phyloP scores from a whole-genome alignment of 1,139 yeast genomes.

The Sugiyamaella neomexicana region DNA sequence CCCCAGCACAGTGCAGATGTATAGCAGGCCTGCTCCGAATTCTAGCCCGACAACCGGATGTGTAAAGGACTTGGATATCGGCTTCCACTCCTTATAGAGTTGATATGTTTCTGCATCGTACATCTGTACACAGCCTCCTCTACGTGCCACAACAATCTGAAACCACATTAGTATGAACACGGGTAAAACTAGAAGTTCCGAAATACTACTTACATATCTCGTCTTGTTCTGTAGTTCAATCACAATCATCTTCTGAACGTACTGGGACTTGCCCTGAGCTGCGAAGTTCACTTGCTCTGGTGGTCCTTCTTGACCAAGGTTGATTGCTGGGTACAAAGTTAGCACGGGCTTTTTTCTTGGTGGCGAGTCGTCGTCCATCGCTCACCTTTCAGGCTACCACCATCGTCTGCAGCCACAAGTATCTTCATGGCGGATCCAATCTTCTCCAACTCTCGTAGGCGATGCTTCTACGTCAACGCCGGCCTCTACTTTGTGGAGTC shows the following conservation, averaged over 20 bases:
- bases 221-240: conserved; percentile 23
- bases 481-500: no score
- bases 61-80: conserved; percentile 30
- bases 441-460: conserved; percentile 12
- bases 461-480: background rate
- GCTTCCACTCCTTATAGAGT: conserved; percentile 42
- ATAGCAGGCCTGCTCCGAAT: conserved; percentile 40
- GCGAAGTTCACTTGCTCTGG: conserved; percentile 27
- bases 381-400: conserved; percentile 35
- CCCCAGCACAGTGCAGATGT: conserved; percentile 50
- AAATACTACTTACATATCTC: conserved; percentile 31
- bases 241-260: conserved; percentile 37
- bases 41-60: conserved; percentile 43
- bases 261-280: conserved; percentile 33
- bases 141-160: conserved; percentile 39
- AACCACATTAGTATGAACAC: background rate
- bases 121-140: conserved; percentile 39
- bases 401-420: conserved; percentile 34
- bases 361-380: no score
- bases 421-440: conserved; percentile 28
- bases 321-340: background rate
- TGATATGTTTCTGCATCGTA: conserved; percentile 35
- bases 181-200: no score
- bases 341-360: background rate
- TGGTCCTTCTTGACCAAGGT: conserved; percentile 1